These are phyloP conservation scores for Trametes sp. DNA, from an alignment of 1,284 basidiomycete genomes.

Conservation along the genomic window DNA sequence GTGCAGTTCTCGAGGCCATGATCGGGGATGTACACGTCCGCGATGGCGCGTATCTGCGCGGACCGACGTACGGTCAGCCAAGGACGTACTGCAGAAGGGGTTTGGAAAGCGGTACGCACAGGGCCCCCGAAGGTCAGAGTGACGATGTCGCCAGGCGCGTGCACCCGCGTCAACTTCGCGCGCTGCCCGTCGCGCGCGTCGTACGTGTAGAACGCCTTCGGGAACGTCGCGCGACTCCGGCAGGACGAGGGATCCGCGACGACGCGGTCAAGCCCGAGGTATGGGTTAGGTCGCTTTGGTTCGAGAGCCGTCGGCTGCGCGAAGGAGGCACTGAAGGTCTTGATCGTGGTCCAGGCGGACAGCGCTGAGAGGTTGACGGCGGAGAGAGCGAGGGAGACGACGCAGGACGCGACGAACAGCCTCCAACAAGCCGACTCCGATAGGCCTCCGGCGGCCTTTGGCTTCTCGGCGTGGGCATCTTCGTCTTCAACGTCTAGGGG, in stretches of 20 bases:
- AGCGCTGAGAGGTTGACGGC: constrained; percentile 1
- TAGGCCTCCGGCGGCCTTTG: not conserved
- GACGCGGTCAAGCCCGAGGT: constrained; percentile 5
- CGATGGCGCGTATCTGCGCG: constrained; percentile 4
- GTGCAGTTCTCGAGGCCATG: constrained; percentile 8
- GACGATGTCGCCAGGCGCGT: constrained; percentile 2
- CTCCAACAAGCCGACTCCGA: not conserved
- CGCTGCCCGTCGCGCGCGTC: not conserved
- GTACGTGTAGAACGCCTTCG: constrained; percentile 4
- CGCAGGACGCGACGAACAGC: not conserved
- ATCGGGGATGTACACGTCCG: constrained; percentile 1
- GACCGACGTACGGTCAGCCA: not conserved
- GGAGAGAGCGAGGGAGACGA: constrained; percentile 4
- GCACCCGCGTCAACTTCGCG: not conserved
- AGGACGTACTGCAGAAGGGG: not conserved
- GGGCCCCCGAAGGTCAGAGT: constrained; percentile 1
- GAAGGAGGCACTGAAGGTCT: not conserved
- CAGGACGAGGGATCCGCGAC: not conserved
- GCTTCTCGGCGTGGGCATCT: not conserved
- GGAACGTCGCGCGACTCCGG: constrained; percentile 6
- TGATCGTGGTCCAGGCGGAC: not conserved
- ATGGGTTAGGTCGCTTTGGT: constrained; percentile 1
- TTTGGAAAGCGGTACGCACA: not conserved
- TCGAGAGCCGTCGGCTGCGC: not conserved
- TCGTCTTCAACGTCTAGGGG: not conserved